Conservation (phyloP, 2,329 filamentous ascomycete genomes). For the Aotearoamyces nothofagi region DNA sequence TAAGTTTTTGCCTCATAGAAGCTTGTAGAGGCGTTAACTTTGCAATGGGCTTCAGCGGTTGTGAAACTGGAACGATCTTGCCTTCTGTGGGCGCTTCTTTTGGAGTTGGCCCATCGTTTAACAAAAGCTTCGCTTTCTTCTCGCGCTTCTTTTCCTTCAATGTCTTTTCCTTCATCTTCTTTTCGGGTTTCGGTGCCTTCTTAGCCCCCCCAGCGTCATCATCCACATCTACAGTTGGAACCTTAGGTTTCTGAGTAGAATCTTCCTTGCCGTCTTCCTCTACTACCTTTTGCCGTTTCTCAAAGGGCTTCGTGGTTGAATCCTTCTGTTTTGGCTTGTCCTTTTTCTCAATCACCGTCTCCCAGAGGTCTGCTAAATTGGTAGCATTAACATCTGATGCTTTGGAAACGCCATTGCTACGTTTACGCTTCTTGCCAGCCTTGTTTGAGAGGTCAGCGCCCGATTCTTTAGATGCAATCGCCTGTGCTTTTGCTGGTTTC, state of each 20-base stretch:
- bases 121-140: slow-evolving; percentile 12
- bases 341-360: slow-evolving; percentile 61
- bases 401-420: slow-evolving; percentile 33
- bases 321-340: slow-evolving; percentile 20
- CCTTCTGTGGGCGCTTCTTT: slow-evolving; percentile 9
- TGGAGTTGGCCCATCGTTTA: slow-evolving; percentile 7
- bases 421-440: slow-evolving; percentile 34
- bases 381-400: slow-evolving; percentile 42
- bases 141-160: slow-evolving; percentile 24
- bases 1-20: slow-evolving; percentile 86
- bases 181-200: slow-evolving; percentile 12
- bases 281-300: slow-evolving; percentile 15
- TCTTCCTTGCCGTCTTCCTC: slow-evolving; percentile 8
- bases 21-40: slow-evolving; percentile 86
- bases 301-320: slow-evolving; percentile 12
- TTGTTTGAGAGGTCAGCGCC: slow-evolving; percentile 19
- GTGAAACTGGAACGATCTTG: slow-evolving; percentile 24
- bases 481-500: slow-evolving; percentile 7
- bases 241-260: background rate
- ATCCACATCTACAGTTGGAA: background rate
- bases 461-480: slow-evolving; percentile 15
- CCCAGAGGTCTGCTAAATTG: slow-evolving; percentile 69
- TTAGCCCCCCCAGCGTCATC: slow-evolving; percentile 15
- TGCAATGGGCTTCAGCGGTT: slow-evolving; percentile 21
- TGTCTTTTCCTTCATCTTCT: slow-evolving; percentile 13